Evolutionary conservation across 208 protist genomes (phyloP).

Genomic region (Balamuthia mandrillaris): DNA sequence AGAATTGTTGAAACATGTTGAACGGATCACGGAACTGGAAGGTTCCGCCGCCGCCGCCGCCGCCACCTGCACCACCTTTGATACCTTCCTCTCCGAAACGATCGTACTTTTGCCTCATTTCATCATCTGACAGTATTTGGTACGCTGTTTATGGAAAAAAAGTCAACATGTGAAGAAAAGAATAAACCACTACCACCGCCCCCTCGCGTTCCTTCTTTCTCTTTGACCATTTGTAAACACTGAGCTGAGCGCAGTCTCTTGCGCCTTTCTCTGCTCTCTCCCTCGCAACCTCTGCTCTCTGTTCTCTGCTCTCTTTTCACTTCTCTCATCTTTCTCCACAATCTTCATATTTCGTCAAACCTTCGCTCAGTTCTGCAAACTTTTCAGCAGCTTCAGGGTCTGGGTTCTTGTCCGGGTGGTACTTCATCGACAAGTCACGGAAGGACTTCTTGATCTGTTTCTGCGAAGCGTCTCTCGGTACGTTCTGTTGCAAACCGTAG

Average conservation of each 20-base stretch:
- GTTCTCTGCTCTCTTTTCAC: too few relatives aligned
- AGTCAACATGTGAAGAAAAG: too few relatives aligned
- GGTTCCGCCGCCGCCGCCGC: conserved; percentile 21
- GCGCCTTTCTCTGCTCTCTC: too few relatives aligned
- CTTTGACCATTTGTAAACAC: too few relatives aligned
- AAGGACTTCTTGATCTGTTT: conserved; percentile 71
- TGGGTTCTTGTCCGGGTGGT: conserved; percentile 72
- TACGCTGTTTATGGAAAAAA: conserved; percentile 51
- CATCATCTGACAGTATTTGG: conserved; percentile 64
- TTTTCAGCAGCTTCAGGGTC: conserved; percentile 1
- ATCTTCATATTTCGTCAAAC: too few relatives aligned
- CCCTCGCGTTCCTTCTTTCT: too few relatives aligned
- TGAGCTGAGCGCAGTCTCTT: too few relatives aligned
- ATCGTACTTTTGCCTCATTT: conserved; percentile 68
- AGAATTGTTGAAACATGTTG: conserved; percentile 30
- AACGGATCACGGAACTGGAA: conserved; percentile 25
- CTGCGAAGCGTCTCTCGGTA: conserved; percentile 50
- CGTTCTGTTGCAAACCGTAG: conserved; percentile 26
- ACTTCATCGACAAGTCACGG: conserved; percentile 62
- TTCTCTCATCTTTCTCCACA: too few relatives aligned
- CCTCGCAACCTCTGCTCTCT: too few relatives aligned
- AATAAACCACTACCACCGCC: too few relatives aligned
- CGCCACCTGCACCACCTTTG: conserved; percentile 66
- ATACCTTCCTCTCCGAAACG: conserved; percentile 67
- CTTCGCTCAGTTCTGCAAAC: conserved; percentile 13